Base-by-base conservation (phyloP, 2,329 filamentous ascomycete species). In the Neopestalotiopsis clavispora region DNA sequence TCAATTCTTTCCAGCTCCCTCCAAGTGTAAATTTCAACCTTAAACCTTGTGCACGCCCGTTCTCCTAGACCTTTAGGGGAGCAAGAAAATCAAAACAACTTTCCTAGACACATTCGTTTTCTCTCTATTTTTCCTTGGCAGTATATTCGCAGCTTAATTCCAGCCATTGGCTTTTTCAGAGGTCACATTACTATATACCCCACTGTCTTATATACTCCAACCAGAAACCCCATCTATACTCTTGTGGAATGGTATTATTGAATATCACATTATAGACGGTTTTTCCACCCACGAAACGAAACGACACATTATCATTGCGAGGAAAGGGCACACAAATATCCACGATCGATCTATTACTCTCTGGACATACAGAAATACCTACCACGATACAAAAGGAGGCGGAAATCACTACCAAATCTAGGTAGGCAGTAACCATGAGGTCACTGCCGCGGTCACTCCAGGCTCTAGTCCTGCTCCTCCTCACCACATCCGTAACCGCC, bases 401-500 rank as follows among this genome's bases (percentile, higher is more conserved):
- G 34, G 34, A 10, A 38, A 38, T 38, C 34, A 3, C 42, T 49
- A 49, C 42, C 42, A 5, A 49, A 1, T 14, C 17, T 42, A 45
- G 5, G 13, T 45, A n/a, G 45, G n/a, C 20, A 59, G 57, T 12
- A 59, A 61, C 12, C 7, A 61, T 61, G 59, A 34, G 59, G 34
- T 14, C 30, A 6, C 10, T 40, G 13, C 59, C 59, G 17, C 59
- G 0, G 2, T 34, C 61, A 34, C 23, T 64, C 9, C 61, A 64
- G 40, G 40, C 72, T 64, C 68, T 78, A 14, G 68, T 78, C 66
- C 66, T 77, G 70, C 40, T 81, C 70, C 58, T 80, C 63, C 58
- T 78, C 40, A 71, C 77, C 42, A 57, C 73, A 12, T 66, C 70
- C 60, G 69, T 73, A 42, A 64, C 71, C 9, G 74, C 76, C 45